Evolutionary conservation across 352 stramenopile genomes (phyloP), one percentile per base, ranked within the genome.

Genomic region (Hyaloperonospora brassicae): DNA sequence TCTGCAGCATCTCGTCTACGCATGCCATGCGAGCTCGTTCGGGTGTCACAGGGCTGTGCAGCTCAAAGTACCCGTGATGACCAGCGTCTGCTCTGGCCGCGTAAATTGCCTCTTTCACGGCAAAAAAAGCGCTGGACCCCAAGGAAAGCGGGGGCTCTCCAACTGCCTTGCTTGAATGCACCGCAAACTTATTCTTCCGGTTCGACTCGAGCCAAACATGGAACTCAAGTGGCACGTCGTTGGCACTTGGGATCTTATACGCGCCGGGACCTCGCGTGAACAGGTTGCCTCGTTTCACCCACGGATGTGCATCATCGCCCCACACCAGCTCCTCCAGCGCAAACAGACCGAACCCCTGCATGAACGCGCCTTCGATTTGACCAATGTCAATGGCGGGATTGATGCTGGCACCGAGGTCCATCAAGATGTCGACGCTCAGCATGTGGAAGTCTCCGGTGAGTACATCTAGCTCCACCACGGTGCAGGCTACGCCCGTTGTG

Each of bases 211-310:
- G 77, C 68, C 84, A 95, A 12, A 98, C 88, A 65, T 96, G 87
- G 58, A 98, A 98, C 34, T 95, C 73, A 47, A 97, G 70, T 0
- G 95, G 94, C 13, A 97, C 76, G 61, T 98, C 95, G 60, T 98
- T 98, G 42, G 96, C 96, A 25, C 91, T 88, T 39, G 95, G 95
- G 60, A 98, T 98, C 70, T 98, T 98, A 82, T 98, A 98, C 0
- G 84, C 95, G 8, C 95, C 95, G 0, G 96, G 95, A 7, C 96
- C 96, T 56, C 78, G 79, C 14, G 95, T 98, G 65, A 98, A 98
- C 5, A 98, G 52, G 45, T 83, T 89, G 34, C 85, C 92, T 47
- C 79, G 74, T 50, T 93, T 92, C 49, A 98, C 84, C 93, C 93
- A 98, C 9, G 80, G 86, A 52, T 98, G 93, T 50, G 91, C 80